Evolutionary conservation across 1,284 basidiomycete genomes (phyloP).

Genomic region (Austroboletus rostrupii): DNA sequence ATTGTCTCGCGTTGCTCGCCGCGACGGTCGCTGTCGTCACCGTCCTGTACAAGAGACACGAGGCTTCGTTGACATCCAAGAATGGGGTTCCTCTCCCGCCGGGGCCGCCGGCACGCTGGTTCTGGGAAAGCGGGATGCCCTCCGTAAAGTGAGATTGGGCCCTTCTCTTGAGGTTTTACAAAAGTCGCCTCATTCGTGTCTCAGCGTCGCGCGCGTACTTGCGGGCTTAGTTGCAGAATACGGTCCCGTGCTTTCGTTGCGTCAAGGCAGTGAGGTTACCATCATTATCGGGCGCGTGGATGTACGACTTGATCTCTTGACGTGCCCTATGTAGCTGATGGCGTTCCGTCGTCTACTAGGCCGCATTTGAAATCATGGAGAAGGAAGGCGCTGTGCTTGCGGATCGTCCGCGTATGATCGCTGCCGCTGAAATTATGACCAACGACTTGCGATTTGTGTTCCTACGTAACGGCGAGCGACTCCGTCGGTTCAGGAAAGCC

Average conservation of each 20-base stretch:
- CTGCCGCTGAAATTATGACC: slow-evolving; percentile 27
- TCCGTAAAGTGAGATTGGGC: slow-evolving; percentile 15
- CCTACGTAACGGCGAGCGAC: slow-evolving; percentile 20
- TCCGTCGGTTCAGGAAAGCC: slow-evolving; percentile 31
- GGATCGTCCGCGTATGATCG: slow-evolving; percentile 32
- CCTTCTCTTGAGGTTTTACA: not conserved
- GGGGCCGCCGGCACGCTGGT: slow-evolving; percentile 24
- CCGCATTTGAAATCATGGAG: slow-evolving; percentile 33
- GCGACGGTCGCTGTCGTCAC: not conserved
- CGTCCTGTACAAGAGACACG: slow-evolving; percentile 5
- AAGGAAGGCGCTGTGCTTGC: slow-evolving; percentile 29
- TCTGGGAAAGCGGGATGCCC: slow-evolving; percentile 25
- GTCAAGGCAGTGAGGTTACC: slow-evolving; percentile 23
- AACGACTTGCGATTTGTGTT: slow-evolving; percentile 22
- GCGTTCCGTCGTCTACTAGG: slow-evolving; percentile 8
- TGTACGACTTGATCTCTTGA: slow-evolving; percentile 18
- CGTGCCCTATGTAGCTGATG: not conserved
- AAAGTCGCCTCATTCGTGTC: no score
- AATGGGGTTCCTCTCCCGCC: slow-evolving; percentile 22
- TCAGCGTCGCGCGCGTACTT: slow-evolving; percentile 15
- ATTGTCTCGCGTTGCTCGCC: slow-evolving; percentile 2
- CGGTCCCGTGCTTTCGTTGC: slow-evolving; percentile 31
- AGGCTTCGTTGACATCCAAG: not conserved
- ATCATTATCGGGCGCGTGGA: slow-evolving; percentile 32
- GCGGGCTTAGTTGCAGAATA: slow-evolving; percentile 30